Base-by-base conservation (phyloP, 1,284 basidiomycete species). In the Cutaneotrichosporon cavernicola region DNA sequence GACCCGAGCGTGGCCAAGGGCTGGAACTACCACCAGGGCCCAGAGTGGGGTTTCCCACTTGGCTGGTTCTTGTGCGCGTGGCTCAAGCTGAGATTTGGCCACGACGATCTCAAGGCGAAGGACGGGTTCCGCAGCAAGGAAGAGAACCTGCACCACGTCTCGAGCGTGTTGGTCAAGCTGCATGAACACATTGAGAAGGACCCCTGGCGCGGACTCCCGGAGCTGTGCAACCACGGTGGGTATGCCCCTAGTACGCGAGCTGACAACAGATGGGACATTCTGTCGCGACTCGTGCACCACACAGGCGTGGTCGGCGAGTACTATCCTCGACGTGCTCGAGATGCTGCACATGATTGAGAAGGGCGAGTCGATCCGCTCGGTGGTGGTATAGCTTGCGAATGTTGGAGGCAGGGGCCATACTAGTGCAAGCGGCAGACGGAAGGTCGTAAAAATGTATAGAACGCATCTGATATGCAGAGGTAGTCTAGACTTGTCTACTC, bases 41-140 rank as follows among this genome's bases (percentile, higher is more conserved):
- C 83, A 1, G 91, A 95, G 78, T 97, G 92, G 93, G 90, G 89
- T 14, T 95, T 92, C 91, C 92, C 93, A 11, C 82, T 92, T 58
- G 96, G 96, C 11, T 98, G 93, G 83, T 98, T 97, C 85, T 82
- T 99, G 69, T 88, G 91, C 58, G 94, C 96, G 0, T 96, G 92
- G 80, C 85, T 97, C 58, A 81, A 90, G 74, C 97, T 97, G 76
- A 91, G 96, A 74, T 86, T 69, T 32, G 57, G 76, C n/a, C 78
- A 74, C 14, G 81, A 81, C 3, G 74, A 74, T 11, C 89, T 89
- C 32, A n/a, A n/a, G 13, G 18, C 31, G 6, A 31, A 36, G 14
- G 32, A 34, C 14, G 49, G 49, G 4, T 53, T 32, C 51, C 30
- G 7, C 26, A 53, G 51, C 51, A 69, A 92, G 88, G 87, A 92